Percentiles rank a stretch among this genome's conserved stretches.
These are phyloP conservation scores for Aspergillus sp. DNA, from an alignment of 2,329 filamentous ascomycete species.

Conservation along the genomic window DNA sequence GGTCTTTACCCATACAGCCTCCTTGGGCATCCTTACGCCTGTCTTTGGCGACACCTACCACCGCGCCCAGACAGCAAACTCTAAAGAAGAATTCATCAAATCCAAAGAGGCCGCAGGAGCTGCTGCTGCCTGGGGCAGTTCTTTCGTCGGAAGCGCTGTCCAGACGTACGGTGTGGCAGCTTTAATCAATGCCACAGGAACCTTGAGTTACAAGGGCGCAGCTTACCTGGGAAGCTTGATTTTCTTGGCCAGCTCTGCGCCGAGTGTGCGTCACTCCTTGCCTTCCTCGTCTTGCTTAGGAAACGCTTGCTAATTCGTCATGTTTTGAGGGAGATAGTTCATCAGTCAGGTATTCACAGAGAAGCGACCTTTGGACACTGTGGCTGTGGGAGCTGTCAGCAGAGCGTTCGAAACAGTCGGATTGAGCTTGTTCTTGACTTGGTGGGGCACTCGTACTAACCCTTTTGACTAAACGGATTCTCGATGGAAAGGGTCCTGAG, in stretches of 20 bases:
- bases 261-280: constrained; percentile 56
- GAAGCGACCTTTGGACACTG: constrained; percentile 83
- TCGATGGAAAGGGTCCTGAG: background rate
- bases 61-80: constrained; percentile 82
- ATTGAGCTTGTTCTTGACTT: constrained; percentile 84
- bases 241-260: constrained; percentile 84
- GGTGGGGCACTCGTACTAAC: constrained; percentile 94
- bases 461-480: constrained; percentile 62
- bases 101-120: constrained; percentile 86
- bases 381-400: constrained; percentile 74
- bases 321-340: constrained; percentile 48
- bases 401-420: constrained; percentile 91
- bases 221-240: constrained; percentile 86
- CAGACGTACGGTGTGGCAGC: constrained; percentile 86
- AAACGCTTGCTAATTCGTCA: background rate
- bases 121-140: constrained; percentile 82
- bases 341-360: constrained; percentile 79
- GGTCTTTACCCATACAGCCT: constrained; percentile 87
- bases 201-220: constrained; percentile 92
- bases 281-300: background rate
- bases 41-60: constrained; percentile 93
- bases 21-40: constrained; percentile 77
- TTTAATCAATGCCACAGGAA: constrained; percentile 88
- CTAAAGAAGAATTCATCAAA: constrained; percentile 91
- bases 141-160: constrained; percentile 76